Conservation (phyloP, 2,329 filamentous ascomycete species). For the Cladosporium phlei region DNA sequence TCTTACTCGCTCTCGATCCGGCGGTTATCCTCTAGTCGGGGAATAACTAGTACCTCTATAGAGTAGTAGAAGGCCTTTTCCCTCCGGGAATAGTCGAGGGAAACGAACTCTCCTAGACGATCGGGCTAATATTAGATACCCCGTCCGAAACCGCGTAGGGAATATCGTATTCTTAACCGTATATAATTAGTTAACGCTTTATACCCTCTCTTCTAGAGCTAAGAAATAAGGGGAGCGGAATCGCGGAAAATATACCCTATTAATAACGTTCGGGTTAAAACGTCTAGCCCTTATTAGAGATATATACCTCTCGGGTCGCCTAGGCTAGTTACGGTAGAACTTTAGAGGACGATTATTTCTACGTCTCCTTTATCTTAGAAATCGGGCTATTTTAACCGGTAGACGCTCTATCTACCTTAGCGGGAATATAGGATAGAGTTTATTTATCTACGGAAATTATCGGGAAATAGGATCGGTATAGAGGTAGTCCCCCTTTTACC, state of each 20-base stretch:
- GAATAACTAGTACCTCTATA: not conserved
- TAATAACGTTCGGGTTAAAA: not conserved
- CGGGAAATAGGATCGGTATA: not conserved
- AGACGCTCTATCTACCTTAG: not conserved
- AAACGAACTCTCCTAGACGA: not conserved
- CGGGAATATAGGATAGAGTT: not conserved
- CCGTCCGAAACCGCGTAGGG: not conserved
- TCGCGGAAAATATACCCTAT: not conserved
- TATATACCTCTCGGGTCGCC: not conserved
- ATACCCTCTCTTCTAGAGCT: not conserved
- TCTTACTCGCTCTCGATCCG: too few species aligned
- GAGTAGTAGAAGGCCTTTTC: not conserved
- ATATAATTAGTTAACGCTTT: not conserved
- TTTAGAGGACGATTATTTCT: not conserved
- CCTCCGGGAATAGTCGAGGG: not conserved
- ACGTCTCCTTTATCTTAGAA: not conserved
- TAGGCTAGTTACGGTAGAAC: not conserved
- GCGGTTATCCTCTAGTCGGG: too few species aligned
- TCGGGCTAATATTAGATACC: not conserved
- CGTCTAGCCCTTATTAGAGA: not conserved
- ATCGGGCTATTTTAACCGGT: not conserved
- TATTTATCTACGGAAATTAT: not conserved
- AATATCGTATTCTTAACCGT: not conserved
- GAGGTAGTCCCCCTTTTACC: not conserved
- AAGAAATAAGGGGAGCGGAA: not conserved